Base-by-base conservation (phyloP, 78 protist species). In the Dictyostelium purpureum region DNA sequence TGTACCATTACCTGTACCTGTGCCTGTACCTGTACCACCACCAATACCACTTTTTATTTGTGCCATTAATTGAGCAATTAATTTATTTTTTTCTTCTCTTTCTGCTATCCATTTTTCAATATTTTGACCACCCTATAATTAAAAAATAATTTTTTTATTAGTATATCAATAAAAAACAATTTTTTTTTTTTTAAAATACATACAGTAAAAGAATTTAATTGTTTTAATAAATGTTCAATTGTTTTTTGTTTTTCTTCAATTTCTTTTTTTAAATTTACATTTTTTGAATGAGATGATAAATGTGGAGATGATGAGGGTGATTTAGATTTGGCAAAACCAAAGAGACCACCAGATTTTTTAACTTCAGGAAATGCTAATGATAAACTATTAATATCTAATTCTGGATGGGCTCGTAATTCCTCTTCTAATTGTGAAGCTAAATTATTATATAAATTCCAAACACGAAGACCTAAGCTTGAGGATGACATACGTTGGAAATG, bases 171-270 rank as follows among this genome's bases (percentile, higher is more conserved):
- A 4, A 10, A 31, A 6, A 61, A 28, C 70, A 31, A 31, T 31
- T 38, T n/a, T n/a, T n/a, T n/a, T n/a, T n/a, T n/a, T n/a, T n/a
- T n/a, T n/a, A n/a, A n/a, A n/a, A n/a, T n/a, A n/a, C n/a, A n/a
- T n/a, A n/a, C n/a, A 26, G 76, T 35, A 31, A 70, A 82, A 19
- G 78, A 37, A 71, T 82, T 82, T 6, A 82, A 35, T 57, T 82
- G 90, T 31, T 54, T 67, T 14, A 82, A 45, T 26, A 82, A 28
- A 82, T 82, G 90, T 21, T 82, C 90, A 42, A 82, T 82, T 14
- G 90, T 82, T 42, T 70, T 82, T 82, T 82, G 90, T 70, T 82
- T 82, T 24, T 82, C 90, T 56, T 82, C 90, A 42, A 51, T 70
- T 18, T 82, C 90, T 56, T 70, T 70, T 33, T 43, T 82, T 0